Evolutionary conservation across 2,329 filamentous ascomycete species (phyloP).

Genomic region (Lecanicillium sp.): DNA sequence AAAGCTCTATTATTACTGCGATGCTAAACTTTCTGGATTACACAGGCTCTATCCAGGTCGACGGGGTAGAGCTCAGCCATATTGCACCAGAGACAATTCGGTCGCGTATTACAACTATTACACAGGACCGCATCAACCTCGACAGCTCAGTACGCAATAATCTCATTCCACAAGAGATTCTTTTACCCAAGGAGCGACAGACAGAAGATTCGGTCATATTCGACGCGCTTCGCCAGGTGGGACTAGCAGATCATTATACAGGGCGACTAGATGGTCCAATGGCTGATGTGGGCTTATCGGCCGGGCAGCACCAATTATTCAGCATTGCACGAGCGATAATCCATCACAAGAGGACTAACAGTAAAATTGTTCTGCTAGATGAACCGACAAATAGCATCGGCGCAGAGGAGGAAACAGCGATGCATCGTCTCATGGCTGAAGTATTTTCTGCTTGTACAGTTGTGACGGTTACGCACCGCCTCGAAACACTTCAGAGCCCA

Average conservation of each 20-base stretch:
- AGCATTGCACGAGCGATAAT: not conserved
- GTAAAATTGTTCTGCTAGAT: no score
- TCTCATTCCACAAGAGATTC: no score
- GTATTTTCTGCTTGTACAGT: slow-evolving; percentile 9
- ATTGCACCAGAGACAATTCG: slow-evolving; percentile 12
- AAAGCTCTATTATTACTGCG: slow-evolving; percentile 15
- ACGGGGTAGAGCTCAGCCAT: slow-evolving; percentile 9
- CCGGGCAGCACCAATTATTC: slow-evolving; percentile 11
- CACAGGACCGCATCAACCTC: slow-evolving; percentile 12
- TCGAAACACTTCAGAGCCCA: slow-evolving; percentile 6
- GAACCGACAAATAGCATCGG: slow-evolving; percentile 11
- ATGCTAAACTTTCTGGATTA: slow-evolving; percentile 8
- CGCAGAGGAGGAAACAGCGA: slow-evolving; percentile 7
- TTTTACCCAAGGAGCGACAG: no score
- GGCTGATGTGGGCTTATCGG: not conserved
- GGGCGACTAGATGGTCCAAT: no score
- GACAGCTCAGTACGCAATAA: slow-evolving; percentile 9
- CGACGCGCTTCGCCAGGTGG: no score
- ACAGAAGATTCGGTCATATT: no score
- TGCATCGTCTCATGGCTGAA: slow-evolving; percentile 6
- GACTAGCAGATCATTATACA: no score
- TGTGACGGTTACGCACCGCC: slow-evolving; percentile 9
- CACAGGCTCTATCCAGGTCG: slow-evolving; percentile 9
- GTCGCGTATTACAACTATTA: slow-evolving; percentile 11
- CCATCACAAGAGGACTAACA: no score